Evolutionary conservation across 176 grass and related monocot genomes (phyloP), one percentile per base, ranked within the genome.

Genomic region (Lolium rigidum): DNA sequence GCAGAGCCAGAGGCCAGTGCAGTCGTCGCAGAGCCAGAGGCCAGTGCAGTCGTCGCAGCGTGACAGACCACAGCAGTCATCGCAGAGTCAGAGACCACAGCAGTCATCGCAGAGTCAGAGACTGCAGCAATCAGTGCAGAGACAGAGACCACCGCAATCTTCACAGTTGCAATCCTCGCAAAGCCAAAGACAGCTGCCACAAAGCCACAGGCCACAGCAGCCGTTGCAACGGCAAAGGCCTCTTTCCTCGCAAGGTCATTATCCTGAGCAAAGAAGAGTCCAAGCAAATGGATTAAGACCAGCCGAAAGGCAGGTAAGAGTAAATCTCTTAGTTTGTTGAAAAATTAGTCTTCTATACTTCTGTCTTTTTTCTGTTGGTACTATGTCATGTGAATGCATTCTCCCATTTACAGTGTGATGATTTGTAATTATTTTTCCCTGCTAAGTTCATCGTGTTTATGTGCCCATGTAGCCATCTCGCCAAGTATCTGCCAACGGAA

Each of bases 191-290:
- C 81, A 77, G 28, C 60, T 28, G 61, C 60, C 69, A 21, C 80
- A 87, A 84, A 87, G 58, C 71, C 60, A 90, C 81, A 87, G 75
- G 49, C 31, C 76, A 2, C 89, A 87, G 26, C 84, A 83, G 15
- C 24, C 44, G 0, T 37, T 16, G 24, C 89, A 69, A 81, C 77
- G 86, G 61, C 82, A 91, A 70, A 90, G 86, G 46, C 82, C 85
- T 74, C 81, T 46, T 79, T 91, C 87, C 62, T 76, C 25, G 10
- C 87, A 99, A 31, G 78, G 80, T 67, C 87, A 89, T 83, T 86
- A 93, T 71, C 50, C 56, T 1, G 86, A 91, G 57, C 90, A 90
- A 80, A 91, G 77, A 84, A 99, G 62, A 84, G 56, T 80, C 79
- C 85, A 90, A 39, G 55, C 57, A 86, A 82, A 75, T 48, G 85